A percentile compares a stretch with the other conserved stretches of the same genome.
Evolutionary conservation across 768 basidiomycete genomes (phyloP).

Genomic region (Lactarius hengduanensis): DNA sequence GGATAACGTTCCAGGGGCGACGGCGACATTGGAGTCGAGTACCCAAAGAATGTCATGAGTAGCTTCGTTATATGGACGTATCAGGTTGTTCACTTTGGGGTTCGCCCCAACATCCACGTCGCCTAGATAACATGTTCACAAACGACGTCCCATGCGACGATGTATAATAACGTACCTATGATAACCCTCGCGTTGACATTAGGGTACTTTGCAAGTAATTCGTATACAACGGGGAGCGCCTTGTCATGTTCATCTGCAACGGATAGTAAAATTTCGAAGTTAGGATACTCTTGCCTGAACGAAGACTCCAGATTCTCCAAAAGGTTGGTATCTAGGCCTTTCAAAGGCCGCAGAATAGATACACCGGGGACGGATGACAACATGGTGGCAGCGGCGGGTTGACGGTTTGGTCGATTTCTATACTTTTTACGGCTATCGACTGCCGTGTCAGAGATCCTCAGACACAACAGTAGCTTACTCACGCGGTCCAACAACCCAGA

Average conservation of each 20-base stretch:
- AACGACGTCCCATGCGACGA: not conserved
- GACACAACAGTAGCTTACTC: slow-evolving; percentile 14
- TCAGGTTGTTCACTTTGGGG: slow-evolving; percentile 96
- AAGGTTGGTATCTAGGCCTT: slow-evolving; percentile 66
- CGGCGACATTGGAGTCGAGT: slow-evolving; percentile 88
- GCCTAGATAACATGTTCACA: slow-evolving; percentile 44
- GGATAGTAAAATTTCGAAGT: too few relatives aligned
- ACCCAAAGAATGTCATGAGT: slow-evolving; percentile 93
- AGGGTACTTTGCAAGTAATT: slow-evolving; percentile 73
- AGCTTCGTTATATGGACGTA: slow-evolving; percentile 78
- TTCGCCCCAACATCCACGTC: slow-evolving; percentile 87
- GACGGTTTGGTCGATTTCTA: slow-evolving; percentile 61
- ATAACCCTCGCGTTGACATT: slow-evolving; percentile 68
- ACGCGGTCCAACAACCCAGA: slow-evolving; percentile 33
- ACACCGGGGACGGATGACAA: slow-evolving; percentile 68
- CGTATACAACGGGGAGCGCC: too few relatives aligned
- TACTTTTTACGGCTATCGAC: slow-evolving; percentile 69
- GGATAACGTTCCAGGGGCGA: slow-evolving; percentile 73
- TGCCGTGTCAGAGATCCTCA: not conserved
- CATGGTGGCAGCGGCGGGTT: slow-evolving; percentile 42
- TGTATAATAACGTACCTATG: slow-evolving; percentile 55
- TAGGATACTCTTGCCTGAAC: too few relatives aligned
- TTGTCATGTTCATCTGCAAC: too few relatives aligned
- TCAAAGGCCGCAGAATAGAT: slow-evolving; percentile 90
- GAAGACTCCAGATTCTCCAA: too few relatives aligned